Conservation (phyloP, 495 filamentous ascomycete species). For the Aspergillus cristatus region DNA sequence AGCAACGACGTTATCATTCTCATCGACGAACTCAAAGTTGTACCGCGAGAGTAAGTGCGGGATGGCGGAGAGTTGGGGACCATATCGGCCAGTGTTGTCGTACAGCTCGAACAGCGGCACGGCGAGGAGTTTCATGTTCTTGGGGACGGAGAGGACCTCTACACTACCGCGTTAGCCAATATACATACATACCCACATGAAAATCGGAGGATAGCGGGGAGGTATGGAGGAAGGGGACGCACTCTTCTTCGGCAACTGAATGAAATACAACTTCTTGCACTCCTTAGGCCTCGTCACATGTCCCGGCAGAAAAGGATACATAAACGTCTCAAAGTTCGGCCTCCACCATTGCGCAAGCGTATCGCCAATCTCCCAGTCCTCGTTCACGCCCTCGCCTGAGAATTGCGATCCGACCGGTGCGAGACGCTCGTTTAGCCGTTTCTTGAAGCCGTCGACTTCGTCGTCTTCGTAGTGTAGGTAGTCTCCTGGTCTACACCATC, state of each 20-base stretch:
- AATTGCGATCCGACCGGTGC: slow-evolving; percentile 84
- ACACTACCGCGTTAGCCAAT: slow-evolving; percentile 1
- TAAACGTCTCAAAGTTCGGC: slow-evolving; percentile 98
- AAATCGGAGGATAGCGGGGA: slow-evolving; percentile 4
- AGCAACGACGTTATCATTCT: slow-evolving; percentile 79
- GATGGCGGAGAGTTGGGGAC: slow-evolving; percentile 91
- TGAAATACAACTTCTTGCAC: slow-evolving; percentile 98
- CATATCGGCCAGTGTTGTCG: slow-evolving; percentile 91
- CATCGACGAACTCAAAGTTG: slow-evolving; percentile 98
- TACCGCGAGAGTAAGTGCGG: slow-evolving; percentile 89
- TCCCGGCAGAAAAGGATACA: slow-evolving; percentile 95
- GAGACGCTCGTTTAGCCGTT: slow-evolving; percentile 80
- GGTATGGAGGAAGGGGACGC: slow-evolving; percentile 24
- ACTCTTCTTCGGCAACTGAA: slow-evolving; percentile 88
- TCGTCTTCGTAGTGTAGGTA: slow-evolving; percentile 86
- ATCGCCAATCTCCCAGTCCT: slow-evolving; percentile 89
- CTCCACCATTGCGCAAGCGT: slow-evolving; percentile 97
- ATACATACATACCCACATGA: neutral
- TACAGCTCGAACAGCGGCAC: slow-evolving; percentile 96
- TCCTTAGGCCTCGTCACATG: slow-evolving; percentile 96
- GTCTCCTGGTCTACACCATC: slow-evolving; percentile 61
- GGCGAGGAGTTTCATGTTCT: slow-evolving; percentile 98
- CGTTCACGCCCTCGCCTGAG: slow-evolving; percentile 74
- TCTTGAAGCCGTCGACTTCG: slow-evolving; percentile 89
- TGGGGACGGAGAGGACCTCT: slow-evolving; percentile 96